phyloP scores from a whole-genome alignment of 2,329 filamentous ascomycete genomes.

The Emmonsiellopsis sp. region DNA sequence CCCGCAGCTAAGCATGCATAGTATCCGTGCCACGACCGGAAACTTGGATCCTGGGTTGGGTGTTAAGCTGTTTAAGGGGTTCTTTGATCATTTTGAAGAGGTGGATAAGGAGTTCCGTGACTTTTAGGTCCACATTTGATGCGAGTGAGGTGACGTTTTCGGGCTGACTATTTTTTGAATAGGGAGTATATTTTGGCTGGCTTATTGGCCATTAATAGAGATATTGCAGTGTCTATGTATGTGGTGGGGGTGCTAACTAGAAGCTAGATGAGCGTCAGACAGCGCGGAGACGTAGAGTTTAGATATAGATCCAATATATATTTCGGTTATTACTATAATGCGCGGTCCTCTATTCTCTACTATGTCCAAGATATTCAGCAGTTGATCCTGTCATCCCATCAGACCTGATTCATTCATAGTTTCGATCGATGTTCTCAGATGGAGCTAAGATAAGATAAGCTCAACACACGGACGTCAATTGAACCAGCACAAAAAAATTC shows the following conservation, averaged over 20 bases:
- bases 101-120: slow-evolving; percentile 68
- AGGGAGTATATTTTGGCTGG: not conserved
- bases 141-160: not conserved
- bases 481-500: not conserved
- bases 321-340: not conserved
- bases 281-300: not conserved
- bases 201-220: not conserved
- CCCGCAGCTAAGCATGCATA: slow-evolving; percentile 90
- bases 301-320: not conserved
- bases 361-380: no score
- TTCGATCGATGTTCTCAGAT: not conserved
- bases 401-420: not conserved
- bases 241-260: not conserved
- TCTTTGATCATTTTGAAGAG: slow-evolving; percentile 75
- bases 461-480: not conserved
- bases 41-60: slow-evolving; percentile 78
- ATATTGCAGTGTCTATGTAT: not conserved
- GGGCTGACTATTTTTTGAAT: not conserved
- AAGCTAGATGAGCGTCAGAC: no score
- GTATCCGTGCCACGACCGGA: slow-evolving; percentile 80
- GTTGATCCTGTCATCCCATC: not conserved
- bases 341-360: no score
- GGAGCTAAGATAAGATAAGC: slow-evolving; percentile 3
- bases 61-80: slow-evolving; percentile 79
- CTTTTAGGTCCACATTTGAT: slow-evolving; percentile 16